Evolutionary conservation across 148 eudicot species (phyloP), one percentile per base, ranked within the genome.

Genomic region (Beta vulgaris): DNA sequence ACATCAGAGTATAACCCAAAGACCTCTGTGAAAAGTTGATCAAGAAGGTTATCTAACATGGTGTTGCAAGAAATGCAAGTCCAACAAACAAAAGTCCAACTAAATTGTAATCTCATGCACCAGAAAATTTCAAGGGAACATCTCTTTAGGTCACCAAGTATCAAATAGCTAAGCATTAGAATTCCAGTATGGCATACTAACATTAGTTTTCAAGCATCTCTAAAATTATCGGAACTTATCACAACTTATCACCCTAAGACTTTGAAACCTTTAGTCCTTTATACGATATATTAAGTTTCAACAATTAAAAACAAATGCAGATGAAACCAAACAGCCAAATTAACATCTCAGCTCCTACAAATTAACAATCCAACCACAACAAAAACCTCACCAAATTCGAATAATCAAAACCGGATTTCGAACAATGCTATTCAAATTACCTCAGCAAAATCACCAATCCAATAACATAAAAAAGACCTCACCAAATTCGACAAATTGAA

Each of bases 391-490:
- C 29, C 3, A 11, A 3, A n/a, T 23, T 25, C 66, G 25, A 2
- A 25, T 32, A 31, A 35, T 55, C 25, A 3, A 42, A 69, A 10
- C 10, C 0, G 48, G 37, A n/a, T n/a, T n/a, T n/a, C 21, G 16
- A 46, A 15, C 60, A 21, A 37, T 16, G 18, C n/a, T 26, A n/a
- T n/a, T n/a, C 43, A 73, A 63, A 9, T 60, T 58, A 92, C 97
- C 97, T 92, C 90, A 51, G 97, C 97, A 29, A 92, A 92, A n/a
- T n/a, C n/a, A n/a, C n/a, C n/a, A n/a, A n/a, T n/a, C n/a, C n/a
- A n/a, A n/a, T n/a, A n/a, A n/a, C n/a, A n/a, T n/a, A n/a, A n/a
- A n/a, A n/a, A n/a, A n/a, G n/a, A n/a, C n/a, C n/a, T n/a, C n/a
- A n/a, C n/a, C n/a, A n/a, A n/a, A n/a, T n/a, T n/a, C n/a, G n/a